A percentile compares a stretch with the other conserved stretches of the same genome.
Conservation (phyloP, 108 stramenopile species). For the Pseudonitzschia multiseries region DNA sequence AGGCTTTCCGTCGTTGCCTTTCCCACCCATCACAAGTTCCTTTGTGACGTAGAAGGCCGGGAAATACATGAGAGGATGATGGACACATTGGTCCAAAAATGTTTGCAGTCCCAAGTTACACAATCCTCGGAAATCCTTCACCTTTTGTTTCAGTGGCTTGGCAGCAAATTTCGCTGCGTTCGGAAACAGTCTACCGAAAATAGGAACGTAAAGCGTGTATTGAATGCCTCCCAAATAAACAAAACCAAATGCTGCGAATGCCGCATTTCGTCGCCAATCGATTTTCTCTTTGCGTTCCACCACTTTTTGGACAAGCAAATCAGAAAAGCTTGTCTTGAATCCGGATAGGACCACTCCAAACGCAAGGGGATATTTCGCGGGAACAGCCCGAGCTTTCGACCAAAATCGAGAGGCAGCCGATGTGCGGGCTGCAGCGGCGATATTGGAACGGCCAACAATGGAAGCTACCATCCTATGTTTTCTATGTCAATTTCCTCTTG, state of each 20-base stretch:
- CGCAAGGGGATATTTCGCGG: constrained; percentile 72
- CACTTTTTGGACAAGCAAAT: constrained; percentile 81
- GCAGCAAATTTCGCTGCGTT: constrained; percentile 69
- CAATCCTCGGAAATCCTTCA: constrained; percentile 66
- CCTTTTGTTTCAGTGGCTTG: constrained; percentile 67
- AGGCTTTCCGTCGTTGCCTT: constrained; percentile 43
- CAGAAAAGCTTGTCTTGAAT: constrained; percentile 78
- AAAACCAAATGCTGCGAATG: constrained; percentile 88
- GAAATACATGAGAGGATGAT: constrained; percentile 92
- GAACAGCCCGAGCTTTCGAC: constrained; percentile 41
- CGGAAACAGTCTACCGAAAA: constrained; percentile 82
- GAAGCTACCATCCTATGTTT: background rate
- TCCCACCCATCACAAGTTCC: constrained; percentile 68
- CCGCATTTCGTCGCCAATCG: constrained; percentile 88
- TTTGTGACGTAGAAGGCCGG: constrained; percentile 86
- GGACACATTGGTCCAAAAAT: constrained; percentile 57
- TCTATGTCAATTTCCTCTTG: background rate
- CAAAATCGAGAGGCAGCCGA: constrained; percentile 25
- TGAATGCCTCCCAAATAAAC: constrained; percentile 88
- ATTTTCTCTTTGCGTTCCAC: constrained; percentile 73
- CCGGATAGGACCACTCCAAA: constrained; percentile 83
- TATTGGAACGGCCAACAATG: background rate
- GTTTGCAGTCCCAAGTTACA: constrained; percentile 33
- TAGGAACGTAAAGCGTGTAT: constrained; percentile 72
- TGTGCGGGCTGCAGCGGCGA: background rate